phyloP scores from a whole-genome alignment of 169 alveolate species.

The Plasmodium gaboni region DNA sequence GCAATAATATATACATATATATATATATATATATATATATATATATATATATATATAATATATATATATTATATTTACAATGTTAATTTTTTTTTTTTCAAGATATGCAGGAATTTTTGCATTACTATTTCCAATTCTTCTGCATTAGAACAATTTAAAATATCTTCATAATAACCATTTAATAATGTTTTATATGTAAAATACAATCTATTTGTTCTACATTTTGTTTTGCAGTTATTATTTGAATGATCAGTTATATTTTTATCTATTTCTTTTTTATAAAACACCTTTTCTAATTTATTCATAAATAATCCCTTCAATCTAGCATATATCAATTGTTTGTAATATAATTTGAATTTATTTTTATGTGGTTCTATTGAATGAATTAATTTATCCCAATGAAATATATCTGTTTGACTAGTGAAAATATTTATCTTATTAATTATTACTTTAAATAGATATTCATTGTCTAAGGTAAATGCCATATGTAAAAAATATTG shows the following conservation, averaged over 20 bases:
- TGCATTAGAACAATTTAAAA: background rate
- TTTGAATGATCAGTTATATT: background rate
- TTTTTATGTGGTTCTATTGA: constrained; percentile 26
- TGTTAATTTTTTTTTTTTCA: too few species aligned
- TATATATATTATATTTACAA: too few species aligned
- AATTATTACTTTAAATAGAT: constrained; percentile 56
- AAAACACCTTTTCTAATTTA: background rate
- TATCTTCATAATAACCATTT: background rate
- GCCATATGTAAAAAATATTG: constrained; percentile 65
- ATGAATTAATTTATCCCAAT: constrained; percentile 46
- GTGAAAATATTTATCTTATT: constrained; percentile 22
- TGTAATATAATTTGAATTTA: background rate
- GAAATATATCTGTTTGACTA: constrained; percentile 23
- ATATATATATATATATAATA: too few species aligned
- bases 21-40: too few species aligned
- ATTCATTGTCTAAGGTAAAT: constrained; percentile 52
- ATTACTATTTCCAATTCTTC: background rate
- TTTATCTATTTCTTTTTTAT: constrained; percentile 7
- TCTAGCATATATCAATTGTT: constrained; percentile 55
- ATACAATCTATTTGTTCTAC: background rate
- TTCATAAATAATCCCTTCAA: constrained; percentile 26
- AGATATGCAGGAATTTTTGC: background rate
- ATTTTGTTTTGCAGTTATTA: background rate
- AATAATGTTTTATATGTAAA: background rate
- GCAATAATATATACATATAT: too few species aligned